Percentiles rank a stretch among this genome's conserved stretches.
Conservation (phyloP, 2,329 filamentous ascomycete species). For the Penicillium sp. region DNA sequence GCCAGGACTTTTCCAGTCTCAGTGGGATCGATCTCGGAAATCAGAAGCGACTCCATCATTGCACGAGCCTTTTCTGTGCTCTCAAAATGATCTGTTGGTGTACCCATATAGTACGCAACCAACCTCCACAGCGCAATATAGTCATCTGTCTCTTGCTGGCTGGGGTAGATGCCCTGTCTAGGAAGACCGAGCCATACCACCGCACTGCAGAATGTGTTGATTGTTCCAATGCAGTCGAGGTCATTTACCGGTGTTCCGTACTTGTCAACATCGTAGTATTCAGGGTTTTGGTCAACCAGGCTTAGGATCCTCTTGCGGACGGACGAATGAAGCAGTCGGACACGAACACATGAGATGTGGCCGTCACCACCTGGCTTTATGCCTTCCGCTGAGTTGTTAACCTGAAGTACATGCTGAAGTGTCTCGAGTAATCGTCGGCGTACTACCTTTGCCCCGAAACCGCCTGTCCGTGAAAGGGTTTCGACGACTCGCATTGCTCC, state of each 20-base stretch:
- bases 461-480: slow-evolving; percentile 70
- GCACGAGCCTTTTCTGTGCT: too few species aligned
- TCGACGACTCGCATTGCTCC: slow-evolving; percentile 72
- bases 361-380: slow-evolving; percentile 69
- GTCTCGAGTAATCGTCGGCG: slow-evolving; percentile 69
- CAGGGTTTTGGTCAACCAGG: slow-evolving; percentile 55
- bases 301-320: slow-evolving; percentile 65
- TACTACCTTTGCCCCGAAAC: slow-evolving; percentile 68
- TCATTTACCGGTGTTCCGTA: slow-evolving; percentile 72
- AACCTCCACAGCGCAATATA: too few species aligned
- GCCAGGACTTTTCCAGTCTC: too few species aligned
- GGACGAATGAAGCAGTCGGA: slow-evolving; percentile 67
- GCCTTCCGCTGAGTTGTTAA: slow-evolving; percentile 63
- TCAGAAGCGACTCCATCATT: too few species aligned
- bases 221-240: slow-evolving; percentile 70
- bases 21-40: too few species aligned
- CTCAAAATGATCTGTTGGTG: too few species aligned
- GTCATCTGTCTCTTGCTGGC: slow-evolving; percentile 37
- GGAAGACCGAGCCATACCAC: slow-evolving; percentile 70
- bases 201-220: slow-evolving; percentile 67
- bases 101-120: too few species aligned
- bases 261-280: slow-evolving; percentile 61
- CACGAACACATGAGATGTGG: slow-evolving; percentile 63
- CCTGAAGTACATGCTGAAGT: slow-evolving; percentile 72
- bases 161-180: slow-evolving; percentile 68